These are phyloP conservation scores for Corchorus olitorius DNA, from an alignment of 345 rosid species.

Conservation along the genomic window DNA sequence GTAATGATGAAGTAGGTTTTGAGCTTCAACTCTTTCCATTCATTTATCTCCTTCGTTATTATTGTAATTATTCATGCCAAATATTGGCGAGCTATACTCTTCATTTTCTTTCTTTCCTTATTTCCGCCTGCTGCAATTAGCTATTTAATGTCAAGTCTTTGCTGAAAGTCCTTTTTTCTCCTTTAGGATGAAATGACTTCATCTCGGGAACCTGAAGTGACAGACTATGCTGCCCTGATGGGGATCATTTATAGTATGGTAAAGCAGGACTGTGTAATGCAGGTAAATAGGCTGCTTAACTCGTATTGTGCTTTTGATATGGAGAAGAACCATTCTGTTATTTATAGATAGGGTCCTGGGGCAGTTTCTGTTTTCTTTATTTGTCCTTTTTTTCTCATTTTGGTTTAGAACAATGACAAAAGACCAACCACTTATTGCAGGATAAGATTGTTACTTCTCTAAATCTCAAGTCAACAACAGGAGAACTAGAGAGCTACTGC, in stretches of 20 bases:
- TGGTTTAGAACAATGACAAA: neutral
- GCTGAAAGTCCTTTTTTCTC: neutral
- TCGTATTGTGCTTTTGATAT: neutral
- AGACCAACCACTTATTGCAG: constrained; percentile 39
- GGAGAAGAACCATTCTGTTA: neutral
- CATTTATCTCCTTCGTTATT: too few species aligned
- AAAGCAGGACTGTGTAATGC: constrained; percentile 78
- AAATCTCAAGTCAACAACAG: constrained; percentile 54
- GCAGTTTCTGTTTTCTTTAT: neutral
- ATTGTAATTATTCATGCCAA: too few species aligned
- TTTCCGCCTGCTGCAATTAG: neutral
- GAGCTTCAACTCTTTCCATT: neutral
- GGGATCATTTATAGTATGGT: constrained; percentile 70
- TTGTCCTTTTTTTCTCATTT: too few species aligned
- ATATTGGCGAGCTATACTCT: neutral
- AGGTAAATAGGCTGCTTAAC: constrained; percentile 38
- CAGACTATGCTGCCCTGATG: constrained; percentile 53
- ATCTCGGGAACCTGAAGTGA: constrained; percentile 38
- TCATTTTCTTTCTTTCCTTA: neutral
- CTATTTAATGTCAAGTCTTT: neutral
- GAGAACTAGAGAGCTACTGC: constrained; percentile 65
- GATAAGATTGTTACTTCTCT: constrained; percentile 65
- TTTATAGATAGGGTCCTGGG: neutral
- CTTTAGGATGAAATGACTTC: constrained; percentile 35
- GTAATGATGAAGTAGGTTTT: constrained; percentile 45